These are phyloP conservation scores for Rhizophora mangle DNA, from an alignment of 345 rosid species.

Conservation along the genomic window DNA sequence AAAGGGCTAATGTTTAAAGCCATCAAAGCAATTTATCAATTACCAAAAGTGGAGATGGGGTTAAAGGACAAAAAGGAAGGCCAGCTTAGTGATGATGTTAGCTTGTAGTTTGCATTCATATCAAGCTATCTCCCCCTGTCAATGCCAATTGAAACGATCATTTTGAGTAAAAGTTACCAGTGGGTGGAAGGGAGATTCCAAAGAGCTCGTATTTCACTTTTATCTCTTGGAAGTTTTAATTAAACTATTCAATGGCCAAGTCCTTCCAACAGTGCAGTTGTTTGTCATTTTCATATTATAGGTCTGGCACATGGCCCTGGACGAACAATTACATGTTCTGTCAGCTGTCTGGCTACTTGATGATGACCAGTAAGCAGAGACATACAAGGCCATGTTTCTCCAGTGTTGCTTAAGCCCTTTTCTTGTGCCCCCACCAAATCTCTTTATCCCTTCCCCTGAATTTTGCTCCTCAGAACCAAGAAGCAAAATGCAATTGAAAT, in stretches of 20 bases:
- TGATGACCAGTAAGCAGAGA: constrained; percentile 15
- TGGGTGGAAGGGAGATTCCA: constrained; percentile 27
- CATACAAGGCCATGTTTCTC: constrained; percentile 35
- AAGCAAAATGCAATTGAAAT: constrained; percentile 16
- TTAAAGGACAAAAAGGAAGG: neutral
- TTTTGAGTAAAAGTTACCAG: constrained; percentile 4
- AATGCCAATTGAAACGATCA: constrained; percentile 24
- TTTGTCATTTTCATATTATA: constrained; percentile 14
- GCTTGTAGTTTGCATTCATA: constrained; percentile 27
- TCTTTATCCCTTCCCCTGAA: constrained; percentile 25
- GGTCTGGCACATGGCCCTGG: constrained; percentile 36
- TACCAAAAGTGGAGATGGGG: neutral
- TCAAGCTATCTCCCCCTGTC: constrained; percentile 28
- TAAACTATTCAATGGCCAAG: constrained; percentile 11
- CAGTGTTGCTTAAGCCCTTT: constrained; percentile 16
- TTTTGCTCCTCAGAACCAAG: constrained; percentile 20
- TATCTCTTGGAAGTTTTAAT: constrained; percentile 3
- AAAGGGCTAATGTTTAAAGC: constrained; percentile 18
- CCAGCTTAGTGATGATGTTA: constrained; percentile 5
- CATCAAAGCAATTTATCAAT: constrained; percentile 15
- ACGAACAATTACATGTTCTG: constrained; percentile 10
- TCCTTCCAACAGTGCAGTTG: constrained; percentile 8
- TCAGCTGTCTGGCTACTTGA: neutral
- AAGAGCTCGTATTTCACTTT: constrained; percentile 4
- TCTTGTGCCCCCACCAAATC: constrained; percentile 1